Evolutionary conservation across 345 rosid genomes (phyloP).

Genomic region (Noccaea bulbosa): DNA sequence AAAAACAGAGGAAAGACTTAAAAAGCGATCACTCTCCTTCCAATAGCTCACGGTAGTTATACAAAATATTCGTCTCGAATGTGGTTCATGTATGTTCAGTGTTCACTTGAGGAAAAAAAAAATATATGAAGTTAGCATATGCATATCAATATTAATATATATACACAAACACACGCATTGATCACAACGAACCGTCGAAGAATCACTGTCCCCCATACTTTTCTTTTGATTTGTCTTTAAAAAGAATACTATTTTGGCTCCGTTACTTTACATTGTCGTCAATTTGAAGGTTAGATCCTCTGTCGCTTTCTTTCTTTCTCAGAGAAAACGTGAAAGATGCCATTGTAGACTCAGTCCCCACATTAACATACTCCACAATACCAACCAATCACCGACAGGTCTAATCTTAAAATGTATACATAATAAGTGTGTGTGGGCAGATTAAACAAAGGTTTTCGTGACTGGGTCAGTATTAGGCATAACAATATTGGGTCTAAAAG

Average conservation of each 20-base stretch:
- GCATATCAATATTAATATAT: neutral
- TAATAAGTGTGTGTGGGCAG: neutral
- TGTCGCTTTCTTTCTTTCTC: slow-evolving; percentile 31
- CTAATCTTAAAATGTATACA: neutral
- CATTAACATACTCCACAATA: neutral
- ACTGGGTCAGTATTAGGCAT: neutral
- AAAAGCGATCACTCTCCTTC: too few species aligned
- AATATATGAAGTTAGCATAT: too few species aligned
- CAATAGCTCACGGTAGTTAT: too few species aligned
- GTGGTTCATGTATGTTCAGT: neutral
- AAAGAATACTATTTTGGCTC: slow-evolving; percentile 3
- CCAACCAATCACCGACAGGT: slow-evolving; percentile 37
- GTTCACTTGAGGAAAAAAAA: neutral
- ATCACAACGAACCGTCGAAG: slow-evolving; percentile 10
- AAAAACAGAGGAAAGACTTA: neutral
- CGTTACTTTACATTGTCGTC: slow-evolving; percentile 3
- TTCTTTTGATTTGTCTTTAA: neutral
- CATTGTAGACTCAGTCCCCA: slow-evolving; percentile 19
- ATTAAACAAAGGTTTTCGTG: neutral
- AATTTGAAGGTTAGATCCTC: slow-evolving; percentile 26
- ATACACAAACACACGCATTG: neutral
- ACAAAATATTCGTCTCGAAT: neutral
- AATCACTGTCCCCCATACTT: slow-evolving; percentile 14
- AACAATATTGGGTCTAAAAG: neutral
- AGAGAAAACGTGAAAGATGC: slow-evolving; percentile 30